Base-by-base conservation (phyloP, 805 yeast species). In the Metschnikowia proteae region DNA sequence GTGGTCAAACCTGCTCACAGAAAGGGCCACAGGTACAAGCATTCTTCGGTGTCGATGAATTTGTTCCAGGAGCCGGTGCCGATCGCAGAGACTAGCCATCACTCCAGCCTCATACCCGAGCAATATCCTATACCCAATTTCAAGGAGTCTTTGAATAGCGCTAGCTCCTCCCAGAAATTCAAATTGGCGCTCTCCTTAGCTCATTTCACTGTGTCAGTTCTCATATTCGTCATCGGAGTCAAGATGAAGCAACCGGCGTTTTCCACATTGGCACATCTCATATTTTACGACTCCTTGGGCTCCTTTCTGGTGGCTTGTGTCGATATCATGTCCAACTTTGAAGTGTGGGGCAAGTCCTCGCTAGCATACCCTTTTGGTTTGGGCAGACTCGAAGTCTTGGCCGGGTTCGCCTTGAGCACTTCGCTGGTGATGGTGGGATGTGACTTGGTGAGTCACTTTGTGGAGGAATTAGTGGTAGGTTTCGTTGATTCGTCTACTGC, bases 1-100 rank as follows among this genome's bases (percentile, higher is more conserved):
- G 62, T 57, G 46, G 63, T 67, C 29, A 77, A 71, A 59, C 80
- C 89, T 0, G 82, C 86, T 0, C 88, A 83, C 59, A 83, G 99
- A 73, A 82, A 91, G 57, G 99, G 99, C 5, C 99, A 92, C 66
- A 79, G 92, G 57, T 92, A 92, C 64, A 92, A 92, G 64, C 98
- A 92, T 66, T 90, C 97, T 3, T 90, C 97, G 6, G 96, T 92
- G 5, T 89, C 96, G 4, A 86, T 92, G 94, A 91, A 92, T 65
- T 78, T 92, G 63, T 92, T 94, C 64, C 96, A 88, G 65, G 97
- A 92, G 61, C 96, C 97, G 1, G 86, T 90, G 11, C 71, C 73
- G 3, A 59, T 65, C 3, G 58, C 60, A 13, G 54, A 54, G 36
- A 48, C 53, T 17, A 80, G 75, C 36, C 74, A 83, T 33, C 83